Evolutionary conservation across 305 asterid species (phyloP).

Genomic region (Fraxinus nigra): DNA sequence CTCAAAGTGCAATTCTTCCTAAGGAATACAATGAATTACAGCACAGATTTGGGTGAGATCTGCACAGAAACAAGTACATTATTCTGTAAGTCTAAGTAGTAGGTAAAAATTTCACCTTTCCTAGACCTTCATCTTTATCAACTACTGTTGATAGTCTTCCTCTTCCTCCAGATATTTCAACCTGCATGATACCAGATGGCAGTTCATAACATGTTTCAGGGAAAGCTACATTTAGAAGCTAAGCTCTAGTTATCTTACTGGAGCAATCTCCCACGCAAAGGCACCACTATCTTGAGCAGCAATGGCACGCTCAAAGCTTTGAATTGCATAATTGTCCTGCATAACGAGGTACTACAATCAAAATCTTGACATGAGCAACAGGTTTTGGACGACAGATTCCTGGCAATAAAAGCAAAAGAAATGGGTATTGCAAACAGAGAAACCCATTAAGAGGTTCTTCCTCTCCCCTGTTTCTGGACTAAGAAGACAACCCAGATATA

Average conservation of each 20-base stretch:
- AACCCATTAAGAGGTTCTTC: background rate
- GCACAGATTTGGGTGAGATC: background rate
- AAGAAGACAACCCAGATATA: background rate
- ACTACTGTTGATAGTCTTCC: slow-evolving; percentile 82
- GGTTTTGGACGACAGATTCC: background rate
- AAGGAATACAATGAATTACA: background rate
- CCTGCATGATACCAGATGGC: slow-evolving; percentile 50
- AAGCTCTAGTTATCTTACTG: slow-evolving; percentile 49
- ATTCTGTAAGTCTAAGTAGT: background rate
- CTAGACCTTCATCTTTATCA: slow-evolving; percentile 88
- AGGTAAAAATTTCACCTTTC: slow-evolving; percentile 56
- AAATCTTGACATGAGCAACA: slow-evolving; percentile 4
- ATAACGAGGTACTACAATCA: slow-evolving; percentile 19
- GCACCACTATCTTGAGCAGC: slow-evolving; percentile 87
- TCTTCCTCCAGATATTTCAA: slow-evolving; percentile 92
- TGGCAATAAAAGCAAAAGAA: background rate
- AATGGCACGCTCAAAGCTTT: slow-evolving; percentile 92
- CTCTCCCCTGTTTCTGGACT: background rate
- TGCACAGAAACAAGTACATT: background rate
- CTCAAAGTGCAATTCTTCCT: background rate
- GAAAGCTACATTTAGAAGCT: slow-evolving; percentile 1
- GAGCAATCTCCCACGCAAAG: slow-evolving; percentile 90
- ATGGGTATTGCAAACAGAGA: background rate
- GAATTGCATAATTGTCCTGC: slow-evolving; percentile 86
- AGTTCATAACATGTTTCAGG: slow-evolving; percentile 15